Evolutionary conservation across 2,329 filamentous ascomycete genomes (phyloP).

Genomic region (Penicillium freii): DNA sequence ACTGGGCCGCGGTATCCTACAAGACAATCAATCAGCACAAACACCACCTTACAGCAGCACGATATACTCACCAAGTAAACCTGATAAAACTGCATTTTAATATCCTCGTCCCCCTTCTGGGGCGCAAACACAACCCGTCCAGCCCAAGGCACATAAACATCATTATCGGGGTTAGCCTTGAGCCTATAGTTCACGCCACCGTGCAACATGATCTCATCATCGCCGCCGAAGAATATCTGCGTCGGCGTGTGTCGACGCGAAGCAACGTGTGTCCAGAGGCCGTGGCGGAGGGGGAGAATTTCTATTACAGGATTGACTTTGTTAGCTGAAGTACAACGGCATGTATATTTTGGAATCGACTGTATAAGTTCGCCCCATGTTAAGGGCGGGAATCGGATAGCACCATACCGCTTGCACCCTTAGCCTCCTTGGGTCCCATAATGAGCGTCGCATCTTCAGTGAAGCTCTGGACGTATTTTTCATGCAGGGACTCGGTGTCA

Average conservation of each 20-base stretch:
- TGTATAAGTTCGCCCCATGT: background rate
- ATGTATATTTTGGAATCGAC: background rate
- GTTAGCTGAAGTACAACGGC: background rate
- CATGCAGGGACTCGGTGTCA: conserved; percentile 36
- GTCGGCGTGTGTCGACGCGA: conserved; percentile 33
- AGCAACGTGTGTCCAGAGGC: conserved; percentile 38
- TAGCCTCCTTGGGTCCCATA: conserved; percentile 38
- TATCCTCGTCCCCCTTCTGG: conserved; percentile 17
- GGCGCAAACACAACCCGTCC: conserved; percentile 37
- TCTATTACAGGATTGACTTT: conserved; percentile 19
- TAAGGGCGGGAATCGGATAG: background rate
- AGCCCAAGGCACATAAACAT: conserved; percentile 40
- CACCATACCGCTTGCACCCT: conserved; percentile 32
- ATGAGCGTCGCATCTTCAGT: conserved; percentile 38
- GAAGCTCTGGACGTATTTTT: conserved; percentile 37
- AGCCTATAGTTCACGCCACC: conserved; percentile 38
- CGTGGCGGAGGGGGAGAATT: conserved; percentile 35
- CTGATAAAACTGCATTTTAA: conserved; percentile 43
- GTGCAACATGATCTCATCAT: conserved; percentile 40
- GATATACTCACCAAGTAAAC: conserved; percentile 38
- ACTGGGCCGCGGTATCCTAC: conserved; percentile 37
- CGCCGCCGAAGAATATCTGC: conserved; percentile 34
- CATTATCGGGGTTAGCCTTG: conserved; percentile 28
- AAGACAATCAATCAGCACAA: conserved; percentile 4
- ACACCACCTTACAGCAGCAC: background rate